Percentiles rank a stretch among this genome's conserved stretches.
Evolutionary conservation across 257 asterid species (phyloP).

Genomic region (Prunella vulgaris): DNA sequence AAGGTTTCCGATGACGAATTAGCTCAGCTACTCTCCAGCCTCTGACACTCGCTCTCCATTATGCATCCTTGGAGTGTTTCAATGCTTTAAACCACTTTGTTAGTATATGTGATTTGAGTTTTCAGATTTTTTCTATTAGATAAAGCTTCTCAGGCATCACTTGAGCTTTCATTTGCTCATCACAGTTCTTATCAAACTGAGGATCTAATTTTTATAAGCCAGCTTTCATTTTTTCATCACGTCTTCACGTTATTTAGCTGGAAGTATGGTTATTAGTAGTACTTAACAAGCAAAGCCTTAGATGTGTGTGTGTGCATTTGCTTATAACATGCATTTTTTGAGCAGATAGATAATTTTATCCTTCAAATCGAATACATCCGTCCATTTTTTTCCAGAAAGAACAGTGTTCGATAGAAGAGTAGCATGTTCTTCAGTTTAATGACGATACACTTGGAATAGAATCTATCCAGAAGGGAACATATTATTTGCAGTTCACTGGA

Average conservation of each 20-base stretch:
- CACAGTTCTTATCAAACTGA: neutral
- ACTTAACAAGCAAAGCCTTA: neutral
- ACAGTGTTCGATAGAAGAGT: neutral
- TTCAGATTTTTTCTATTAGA: neutral
- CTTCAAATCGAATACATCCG: no score
- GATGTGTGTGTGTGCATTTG: neutral
- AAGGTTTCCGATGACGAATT: conserved; percentile 76
- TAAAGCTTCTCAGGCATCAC: neutral
- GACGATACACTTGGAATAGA: neutral
- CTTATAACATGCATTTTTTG: no score
- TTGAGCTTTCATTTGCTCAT: neutral
- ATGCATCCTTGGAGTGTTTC: neutral
- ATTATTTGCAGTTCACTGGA: neutral
- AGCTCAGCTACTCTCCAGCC: conserved; percentile 57
- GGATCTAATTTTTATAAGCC: no score
- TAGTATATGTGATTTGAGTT: neutral
- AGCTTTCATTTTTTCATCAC: neutral
- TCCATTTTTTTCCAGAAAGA: no score
- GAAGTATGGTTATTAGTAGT: neutral
- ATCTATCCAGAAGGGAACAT: neutral
- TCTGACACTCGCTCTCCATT: conserved; percentile 21
- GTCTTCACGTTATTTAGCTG: neutral
- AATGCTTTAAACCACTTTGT: neutral
- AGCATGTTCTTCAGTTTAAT: neutral
- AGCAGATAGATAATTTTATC: no score